These are phyloP conservation scores for Pelargonium fulgidum DNA, from an alignment of 441 rosid species.

Conservation along the genomic window DNA sequence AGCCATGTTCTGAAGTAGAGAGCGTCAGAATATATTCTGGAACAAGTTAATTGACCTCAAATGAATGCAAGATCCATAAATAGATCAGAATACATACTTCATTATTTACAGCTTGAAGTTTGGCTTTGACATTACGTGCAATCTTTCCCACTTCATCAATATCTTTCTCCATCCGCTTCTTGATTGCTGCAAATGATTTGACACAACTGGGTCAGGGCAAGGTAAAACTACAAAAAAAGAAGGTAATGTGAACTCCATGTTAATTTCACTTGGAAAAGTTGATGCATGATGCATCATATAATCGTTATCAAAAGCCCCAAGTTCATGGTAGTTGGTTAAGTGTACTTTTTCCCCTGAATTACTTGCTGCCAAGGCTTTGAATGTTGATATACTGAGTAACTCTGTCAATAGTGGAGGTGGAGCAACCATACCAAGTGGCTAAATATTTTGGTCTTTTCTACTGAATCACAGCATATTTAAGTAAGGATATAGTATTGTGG, in stretches of 20 bases:
- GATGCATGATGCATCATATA: not conserved
- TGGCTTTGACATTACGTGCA: slow-evolving; percentile 69
- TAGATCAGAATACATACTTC: slow-evolving; percentile 38
- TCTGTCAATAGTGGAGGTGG: too few species aligned
- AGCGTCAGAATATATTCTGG: slow-evolving; percentile 14
- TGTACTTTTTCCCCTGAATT: not conserved
- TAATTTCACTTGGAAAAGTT: not conserved
- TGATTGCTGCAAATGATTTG: slow-evolving; percentile 48
- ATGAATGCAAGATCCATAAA: not conserved
- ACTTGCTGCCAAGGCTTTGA: not conserved
- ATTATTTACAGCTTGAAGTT: slow-evolving; percentile 65
- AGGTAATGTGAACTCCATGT: not conserved
- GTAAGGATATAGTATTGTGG: too few species aligned
- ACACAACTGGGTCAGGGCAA: not conserved
- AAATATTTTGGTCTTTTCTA: too few species aligned
- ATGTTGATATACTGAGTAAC: too few species aligned
- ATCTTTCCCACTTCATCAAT: slow-evolving; percentile 84
- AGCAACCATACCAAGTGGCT: too few species aligned
- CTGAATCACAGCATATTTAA: too few species aligned
- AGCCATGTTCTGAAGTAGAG: slow-evolving; percentile 49
- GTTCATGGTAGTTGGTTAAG: not conserved
- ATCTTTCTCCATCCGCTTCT: slow-evolving; percentile 85
- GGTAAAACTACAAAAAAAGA: not conserved
- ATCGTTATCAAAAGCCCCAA: slow-evolving; percentile 10
- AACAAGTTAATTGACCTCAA: slow-evolving; percentile 1